phyloP scores from a whole-genome alignment of 2,329 filamentous ascomycete species.

The Drechslerella dactyloides region DNA sequence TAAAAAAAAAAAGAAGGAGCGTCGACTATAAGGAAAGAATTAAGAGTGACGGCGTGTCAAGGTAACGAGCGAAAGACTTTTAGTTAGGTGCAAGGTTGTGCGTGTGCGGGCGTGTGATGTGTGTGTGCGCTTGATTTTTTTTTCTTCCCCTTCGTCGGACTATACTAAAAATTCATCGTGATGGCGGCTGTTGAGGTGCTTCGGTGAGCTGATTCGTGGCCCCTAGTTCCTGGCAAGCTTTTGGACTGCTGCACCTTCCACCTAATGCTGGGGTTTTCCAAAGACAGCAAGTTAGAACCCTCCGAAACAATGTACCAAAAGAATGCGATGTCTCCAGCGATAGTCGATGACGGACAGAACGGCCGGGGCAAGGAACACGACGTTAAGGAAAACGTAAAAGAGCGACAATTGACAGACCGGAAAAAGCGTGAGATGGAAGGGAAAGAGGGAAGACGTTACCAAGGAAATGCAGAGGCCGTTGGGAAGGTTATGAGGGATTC shows the following conservation, averaged over 20 bases:
- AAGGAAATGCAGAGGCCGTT: conserved; percentile 45
- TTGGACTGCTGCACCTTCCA: conserved; percentile 49
- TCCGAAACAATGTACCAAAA: conserved; percentile 48
- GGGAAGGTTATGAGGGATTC: conserved; percentile 39
- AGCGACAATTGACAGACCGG: conserved; percentile 16
- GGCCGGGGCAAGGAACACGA: background rate
- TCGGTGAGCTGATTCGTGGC: conserved; percentile 50
- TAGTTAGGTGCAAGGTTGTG: too few species aligned
- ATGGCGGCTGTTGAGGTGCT: conserved; percentile 51
- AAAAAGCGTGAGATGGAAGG: conserved; percentile 30
- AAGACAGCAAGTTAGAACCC: conserved; percentile 48
- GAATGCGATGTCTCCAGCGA: conserved; percentile 48
- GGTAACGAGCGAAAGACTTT: conserved; percentile 39
- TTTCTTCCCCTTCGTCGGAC: background rate
- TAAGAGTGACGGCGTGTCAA: conserved; percentile 37
- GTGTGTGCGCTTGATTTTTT: conserved; percentile 29
- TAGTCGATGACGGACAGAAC: conserved; percentile 37
- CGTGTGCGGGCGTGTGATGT: too few species aligned
- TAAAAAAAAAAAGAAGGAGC: conserved; percentile 15
- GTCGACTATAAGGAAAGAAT: conserved; percentile 8
- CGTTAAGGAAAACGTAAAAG: conserved; percentile 11
- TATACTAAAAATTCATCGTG: conserved; percentile 51
- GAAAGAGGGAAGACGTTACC: conserved; percentile 48
- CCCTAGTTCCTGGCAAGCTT: conserved; percentile 50
- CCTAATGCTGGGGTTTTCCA: conserved; percentile 45